Conservation (phyloP, 2,329 filamentous ascomycete genomes). For the Ploettnerulaceae sp. region DNA sequence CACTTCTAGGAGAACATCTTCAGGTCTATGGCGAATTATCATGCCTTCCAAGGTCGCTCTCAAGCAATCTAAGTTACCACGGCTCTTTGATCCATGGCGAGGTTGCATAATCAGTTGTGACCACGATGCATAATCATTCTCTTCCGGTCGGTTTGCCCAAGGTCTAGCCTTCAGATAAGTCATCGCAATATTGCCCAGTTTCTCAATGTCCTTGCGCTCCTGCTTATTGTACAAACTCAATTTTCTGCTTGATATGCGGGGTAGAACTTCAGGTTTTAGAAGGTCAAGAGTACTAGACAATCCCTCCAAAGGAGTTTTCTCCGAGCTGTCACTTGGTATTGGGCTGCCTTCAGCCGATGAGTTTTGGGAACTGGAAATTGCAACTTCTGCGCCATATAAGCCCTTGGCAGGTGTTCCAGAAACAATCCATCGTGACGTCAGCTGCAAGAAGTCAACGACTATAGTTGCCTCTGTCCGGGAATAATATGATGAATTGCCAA, state of each 20-base stretch:
- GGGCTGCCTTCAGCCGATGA: background rate
- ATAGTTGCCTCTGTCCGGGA: conserved; percentile 52
- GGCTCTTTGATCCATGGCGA: conserved; percentile 45
- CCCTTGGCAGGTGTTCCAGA: conserved; percentile 86
- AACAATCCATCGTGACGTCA: conserved; percentile 80
- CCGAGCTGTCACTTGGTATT: background rate
- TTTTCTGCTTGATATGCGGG: conserved; percentile 35
- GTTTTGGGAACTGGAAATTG: conserved; percentile 13
- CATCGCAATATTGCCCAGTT: conserved; percentile 59
- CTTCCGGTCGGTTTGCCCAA: conserved; percentile 62
- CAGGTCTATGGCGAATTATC: conserved; percentile 72
- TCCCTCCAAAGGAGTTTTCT: background rate
- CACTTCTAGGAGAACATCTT: conserved; percentile 62
- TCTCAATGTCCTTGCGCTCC: conserved; percentile 60
- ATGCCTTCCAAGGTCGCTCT: conserved; percentile 67
- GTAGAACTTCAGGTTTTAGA: conserved; percentile 33
- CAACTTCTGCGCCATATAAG: conserved; percentile 66
- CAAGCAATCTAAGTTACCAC: conserved; percentile 59
- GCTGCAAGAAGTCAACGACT: conserved; percentile 48
- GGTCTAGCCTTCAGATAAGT: conserved; percentile 73
- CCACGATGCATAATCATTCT: conserved; percentile 62
- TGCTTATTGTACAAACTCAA: conserved; percentile 35
- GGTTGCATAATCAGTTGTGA: conserved; percentile 63
- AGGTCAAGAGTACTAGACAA: background rate
- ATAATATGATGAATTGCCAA: conserved; percentile 58